Evolutionary conservation across 306 rosid genomes (phyloP).

Genomic region (Fragaria vesca): DNA sequence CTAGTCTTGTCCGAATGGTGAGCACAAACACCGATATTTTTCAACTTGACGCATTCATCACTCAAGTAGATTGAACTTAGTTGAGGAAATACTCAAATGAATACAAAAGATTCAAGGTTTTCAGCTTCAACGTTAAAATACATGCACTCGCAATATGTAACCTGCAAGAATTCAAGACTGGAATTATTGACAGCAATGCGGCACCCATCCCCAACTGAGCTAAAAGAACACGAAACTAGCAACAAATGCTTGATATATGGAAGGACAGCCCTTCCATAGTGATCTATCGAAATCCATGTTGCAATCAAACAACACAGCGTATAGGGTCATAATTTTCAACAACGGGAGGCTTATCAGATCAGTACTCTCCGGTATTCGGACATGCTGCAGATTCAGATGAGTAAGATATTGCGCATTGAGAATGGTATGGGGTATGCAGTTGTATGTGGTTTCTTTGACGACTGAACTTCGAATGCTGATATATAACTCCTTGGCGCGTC

Average conservation of each 20-base stretch:
- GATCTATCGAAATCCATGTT: background rate
- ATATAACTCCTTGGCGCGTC: background rate
- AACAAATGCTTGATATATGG: background rate
- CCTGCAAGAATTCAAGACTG: background rate
- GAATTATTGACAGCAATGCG: background rate
- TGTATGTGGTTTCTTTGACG: background rate
- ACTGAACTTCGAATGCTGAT: background rate
- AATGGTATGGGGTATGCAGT: background rate
- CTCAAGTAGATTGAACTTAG: background rate
- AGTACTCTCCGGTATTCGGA: background rate
- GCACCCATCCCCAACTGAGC: no score
- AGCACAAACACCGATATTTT: background rate
- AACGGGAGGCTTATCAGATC: background rate
- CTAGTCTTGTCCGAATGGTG: background rate
- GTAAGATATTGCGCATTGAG: background rate
- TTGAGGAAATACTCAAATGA: background rate
- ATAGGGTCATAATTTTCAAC: background rate
- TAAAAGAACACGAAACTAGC: background rate
- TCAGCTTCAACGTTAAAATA: background rate
- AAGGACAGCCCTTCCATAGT: background rate
- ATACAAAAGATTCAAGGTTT: background rate
- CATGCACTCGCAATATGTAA: background rate
- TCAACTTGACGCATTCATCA: background rate
- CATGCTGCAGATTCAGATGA: background rate
- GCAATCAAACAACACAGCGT: background rate